phyloP scores from a whole-genome alignment of 768 basidiomycete species.

The Kwoniella dendrophila region DNA sequence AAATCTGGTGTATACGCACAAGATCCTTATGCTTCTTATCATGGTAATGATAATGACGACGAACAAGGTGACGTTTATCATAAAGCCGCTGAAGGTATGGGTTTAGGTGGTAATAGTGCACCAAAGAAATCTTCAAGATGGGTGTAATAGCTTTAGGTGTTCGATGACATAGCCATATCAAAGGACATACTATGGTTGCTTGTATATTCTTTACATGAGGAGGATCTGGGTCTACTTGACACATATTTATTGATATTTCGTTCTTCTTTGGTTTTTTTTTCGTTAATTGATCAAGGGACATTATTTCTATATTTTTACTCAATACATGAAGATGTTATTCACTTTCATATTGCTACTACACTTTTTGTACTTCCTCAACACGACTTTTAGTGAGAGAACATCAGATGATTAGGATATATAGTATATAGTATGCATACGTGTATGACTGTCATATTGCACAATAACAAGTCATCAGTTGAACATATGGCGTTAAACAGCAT shows the following conservation, averaged over 20 bases:
- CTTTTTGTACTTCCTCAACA: too few relatives aligned
- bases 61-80: conserved; percentile 18
- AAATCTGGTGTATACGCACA: conserved; percentile 34
- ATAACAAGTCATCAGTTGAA: too few relatives aligned
- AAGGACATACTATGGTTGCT: background rate
- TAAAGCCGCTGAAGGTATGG: conserved; percentile 20
- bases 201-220: background rate
- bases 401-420: background rate
- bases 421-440: background rate
- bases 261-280: too few relatives aligned
- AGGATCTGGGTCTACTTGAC: too few relatives aligned
- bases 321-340: too few relatives aligned
- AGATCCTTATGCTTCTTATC: conserved; percentile 47
- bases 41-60: conserved; percentile 23
- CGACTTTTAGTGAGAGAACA: too few relatives aligned
- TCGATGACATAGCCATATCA: background rate
- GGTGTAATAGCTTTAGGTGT: conserved; percentile 28
- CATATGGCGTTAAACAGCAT: too few relatives aligned
- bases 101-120: conserved; percentile 6
- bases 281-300: background rate
- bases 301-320: background rate
- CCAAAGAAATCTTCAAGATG: conserved; percentile 27
- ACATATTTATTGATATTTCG: too few relatives aligned
- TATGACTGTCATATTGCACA: too few relatives aligned
- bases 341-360: too few relatives aligned